Evolutionary conservation across 2,329 filamentous ascomycete species (phyloP), one percentile per base, ranked within the genome.

Genomic region (Elsinoe arachidis): DNA sequence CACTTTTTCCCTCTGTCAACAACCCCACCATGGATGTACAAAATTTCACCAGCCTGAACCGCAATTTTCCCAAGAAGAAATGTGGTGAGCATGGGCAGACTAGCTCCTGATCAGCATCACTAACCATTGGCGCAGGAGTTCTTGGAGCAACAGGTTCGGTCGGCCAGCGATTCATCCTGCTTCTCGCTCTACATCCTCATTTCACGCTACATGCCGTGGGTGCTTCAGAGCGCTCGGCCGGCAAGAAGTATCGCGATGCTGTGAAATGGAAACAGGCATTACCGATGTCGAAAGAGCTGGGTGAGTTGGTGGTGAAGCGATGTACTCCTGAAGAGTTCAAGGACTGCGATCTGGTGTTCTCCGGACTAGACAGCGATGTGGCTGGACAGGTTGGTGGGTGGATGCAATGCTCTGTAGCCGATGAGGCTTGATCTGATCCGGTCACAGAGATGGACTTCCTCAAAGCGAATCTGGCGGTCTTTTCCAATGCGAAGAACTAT

Each of bases 401-500:
- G 9, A 26, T 53, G n/a, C 2, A 17, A 19, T n/a, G 47, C 46
- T 35, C 15, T 10, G 38, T 15, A 7, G 3, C n/a, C 15, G 9
- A 1, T 23, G 2, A 15, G 11, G 10, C 26, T 49, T 11, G 26
- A 21, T 5, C 17, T 2, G 26, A 17, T 11, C 3, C 7, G 26
- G 26, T 30, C 2, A 30, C 61, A 91, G 91, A 97, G 73, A 88
- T 88, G 81, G 88, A 88, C 64, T 97, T 97, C 73, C 80, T 95
- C 68, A 87, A 86, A 69, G 86, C 90, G 60, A 85, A 96, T 68
- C 83, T 96, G 54, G 84, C 89, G 67, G 87, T 96, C 70, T 97
- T 99, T 78, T 96, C 90, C 67, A 99, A 97, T 73, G 91, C 93
- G 54, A 96, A 96, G 75, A 97, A 96, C 81, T 90, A 96, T 80